A percentile compares a stretch with the other conserved stretches of the same genome.
Evolutionary conservation across 257 asterid species (phyloP).

Genomic region (Solanum bulbocastanum): DNA sequence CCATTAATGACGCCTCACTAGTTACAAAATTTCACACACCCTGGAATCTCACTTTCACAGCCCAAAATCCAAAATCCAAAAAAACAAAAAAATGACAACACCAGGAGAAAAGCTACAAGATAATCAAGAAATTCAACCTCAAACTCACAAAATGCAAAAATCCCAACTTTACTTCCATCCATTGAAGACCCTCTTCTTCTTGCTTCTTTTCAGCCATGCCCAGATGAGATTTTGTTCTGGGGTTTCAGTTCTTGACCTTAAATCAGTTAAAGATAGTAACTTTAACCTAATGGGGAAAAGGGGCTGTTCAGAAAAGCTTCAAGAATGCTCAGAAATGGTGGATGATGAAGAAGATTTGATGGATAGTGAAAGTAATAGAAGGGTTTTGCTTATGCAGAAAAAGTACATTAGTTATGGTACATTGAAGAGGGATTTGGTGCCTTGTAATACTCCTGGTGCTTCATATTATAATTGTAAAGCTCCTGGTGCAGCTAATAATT

Average conservation of each 20-base stretch:
- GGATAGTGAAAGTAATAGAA: slow-evolving; percentile 54
- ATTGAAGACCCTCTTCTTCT: slow-evolving; percentile 8
- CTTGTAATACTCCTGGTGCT: slow-evolving; percentile 75
- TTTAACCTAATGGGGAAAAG: slow-evolving; percentile 23
- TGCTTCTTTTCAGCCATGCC: slow-evolving; percentile 13
- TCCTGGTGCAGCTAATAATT: slow-evolving; percentile 50
- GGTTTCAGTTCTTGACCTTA: slow-evolving; percentile 27
- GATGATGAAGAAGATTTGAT: slow-evolving; percentile 27
- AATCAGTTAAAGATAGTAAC: slow-evolving; percentile 18
- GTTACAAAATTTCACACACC: slow-evolving; percentile 1
- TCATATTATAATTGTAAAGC: slow-evolving; percentile 60
- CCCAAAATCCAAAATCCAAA: neutral
- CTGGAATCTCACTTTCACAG: slow-evolving; percentile 22
- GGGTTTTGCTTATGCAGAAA: slow-evolving; percentile 43
- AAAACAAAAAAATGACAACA: neutral
- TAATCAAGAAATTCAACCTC: neutral
- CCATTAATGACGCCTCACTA: slow-evolving; percentile 10
- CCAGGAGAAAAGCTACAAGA: neutral
- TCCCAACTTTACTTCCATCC: slow-evolving; percentile 2
- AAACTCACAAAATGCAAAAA: slow-evolving; percentile 32
- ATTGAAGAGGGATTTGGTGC: slow-evolving; percentile 64
- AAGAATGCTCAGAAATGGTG: slow-evolving; percentile 27
- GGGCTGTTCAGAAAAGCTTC: slow-evolving; percentile 33
- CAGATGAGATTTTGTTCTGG: slow-evolving; percentile 18
- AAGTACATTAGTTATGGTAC: slow-evolving; percentile 67